Percentiles rank a stretch among this genome's conserved stretches.
phyloP scores from a whole-genome alignment of 2,329 filamentous ascomycete genomes.

The Ploettnerulaceae sp. region DNA sequence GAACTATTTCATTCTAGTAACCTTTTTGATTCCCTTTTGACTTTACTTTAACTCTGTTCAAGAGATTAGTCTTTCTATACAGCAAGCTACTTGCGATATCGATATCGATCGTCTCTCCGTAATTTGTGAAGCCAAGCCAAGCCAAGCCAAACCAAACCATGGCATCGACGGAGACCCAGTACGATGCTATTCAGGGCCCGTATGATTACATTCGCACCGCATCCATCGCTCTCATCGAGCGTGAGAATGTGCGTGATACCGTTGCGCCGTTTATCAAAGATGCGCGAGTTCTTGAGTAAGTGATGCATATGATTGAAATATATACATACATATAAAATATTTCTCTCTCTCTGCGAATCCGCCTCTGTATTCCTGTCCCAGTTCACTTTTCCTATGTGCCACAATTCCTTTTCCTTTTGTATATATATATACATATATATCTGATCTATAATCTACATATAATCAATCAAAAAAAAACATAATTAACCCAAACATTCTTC shows the following conservation, averaged over 20 bases:
- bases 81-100: no score
- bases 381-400: neutral
- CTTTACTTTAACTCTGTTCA: no score
- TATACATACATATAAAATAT: no score
- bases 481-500: neutral
- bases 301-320: neutral
- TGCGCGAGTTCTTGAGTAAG: constrained; percentile 33
- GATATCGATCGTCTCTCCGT: no score
- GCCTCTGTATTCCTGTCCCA: neutral
- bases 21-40: no score
- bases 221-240: constrained; percentile 24
- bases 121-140: no score
- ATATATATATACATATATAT: neutral
- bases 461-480: no score
- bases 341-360: neutral
- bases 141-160: no score
- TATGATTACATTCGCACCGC: constrained; percentile 21
- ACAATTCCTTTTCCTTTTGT: neutral
- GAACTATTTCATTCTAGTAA: no score
- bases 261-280: constrained; percentile 20
- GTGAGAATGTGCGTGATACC: constrained; percentile 19
- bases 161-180: constrained; percentile 14
- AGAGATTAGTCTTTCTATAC: no score
- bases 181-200: constrained; percentile 23
- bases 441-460: no score